Evolutionary conservation across 371 early-diverging fungal genomes (phyloP).

Genomic region (Apophysomyces variabilis): DNA sequence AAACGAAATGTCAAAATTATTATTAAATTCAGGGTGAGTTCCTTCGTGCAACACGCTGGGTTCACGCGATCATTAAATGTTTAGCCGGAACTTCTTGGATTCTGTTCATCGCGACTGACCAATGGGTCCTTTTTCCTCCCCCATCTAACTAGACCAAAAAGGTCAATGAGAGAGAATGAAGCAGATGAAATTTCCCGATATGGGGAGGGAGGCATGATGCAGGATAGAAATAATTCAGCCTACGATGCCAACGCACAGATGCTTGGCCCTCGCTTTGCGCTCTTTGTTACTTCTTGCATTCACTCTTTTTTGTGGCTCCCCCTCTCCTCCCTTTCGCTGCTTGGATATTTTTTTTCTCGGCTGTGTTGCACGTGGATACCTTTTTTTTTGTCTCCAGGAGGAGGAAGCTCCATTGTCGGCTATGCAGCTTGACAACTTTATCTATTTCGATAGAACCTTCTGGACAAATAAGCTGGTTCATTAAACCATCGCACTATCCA

Average conservation of each 20-base stretch:
- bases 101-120: background rate
- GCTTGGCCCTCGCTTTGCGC: background rate
- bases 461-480: slow-evolving; percentile 7
- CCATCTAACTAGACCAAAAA: no score
- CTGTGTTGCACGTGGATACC: slow-evolving; percentile 1
- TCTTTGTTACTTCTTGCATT: no score
- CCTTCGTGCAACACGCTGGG: background rate
- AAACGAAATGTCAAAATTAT: no score
- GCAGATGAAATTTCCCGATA: background rate
- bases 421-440: slow-evolving; percentile 6
- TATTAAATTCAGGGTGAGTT: background rate
- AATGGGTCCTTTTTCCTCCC: no score
- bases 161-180: background rate
- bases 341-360: slow-evolving; percentile 1
- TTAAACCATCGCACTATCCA: slow-evolving; percentile 5
- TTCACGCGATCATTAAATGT: slow-evolving; percentile 3
- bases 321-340: slow-evolving; percentile 2
- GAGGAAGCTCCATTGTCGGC: background rate
- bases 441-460: slow-evolving; percentile 12
- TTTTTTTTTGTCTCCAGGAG: slow-evolving; percentile 1
- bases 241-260: slow-evolving; percentile 10
- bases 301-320: background rate
- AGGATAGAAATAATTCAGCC: slow-evolving; percentile 3
- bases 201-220: background rate
- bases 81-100: background rate